phyloP scores from a whole-genome alignment of 148 eudicot genomes.

The Fagopyrum esculentum region DNA sequence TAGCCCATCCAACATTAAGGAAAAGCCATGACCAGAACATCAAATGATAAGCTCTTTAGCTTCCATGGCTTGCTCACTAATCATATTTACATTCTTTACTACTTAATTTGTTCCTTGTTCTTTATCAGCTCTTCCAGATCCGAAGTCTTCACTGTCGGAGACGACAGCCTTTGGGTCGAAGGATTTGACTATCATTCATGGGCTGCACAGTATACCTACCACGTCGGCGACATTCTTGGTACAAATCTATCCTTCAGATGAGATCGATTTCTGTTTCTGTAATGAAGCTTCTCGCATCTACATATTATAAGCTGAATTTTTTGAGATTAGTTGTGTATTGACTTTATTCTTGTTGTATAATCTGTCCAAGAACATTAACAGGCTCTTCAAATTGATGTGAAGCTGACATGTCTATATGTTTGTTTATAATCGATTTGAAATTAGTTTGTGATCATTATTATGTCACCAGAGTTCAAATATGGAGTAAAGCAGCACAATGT shows the following conservation, averaged over 20 bases:
- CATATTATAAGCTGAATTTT: background rate
- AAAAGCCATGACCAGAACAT: too few species aligned
- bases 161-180: conserved; percentile 30
- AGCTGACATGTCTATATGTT: background rate
- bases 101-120: conserved; percentile 13
- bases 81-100: background rate
- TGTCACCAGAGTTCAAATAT: conserved; percentile 36
- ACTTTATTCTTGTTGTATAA: background rate
- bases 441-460: background rate
- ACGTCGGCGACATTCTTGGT: conserved; percentile 50
- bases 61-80: background rate
- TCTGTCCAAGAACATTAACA: too few species aligned
- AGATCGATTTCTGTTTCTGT: background rate
- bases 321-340: too few species aligned
- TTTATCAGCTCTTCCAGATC: conserved; percentile 16
- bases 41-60: background rate
- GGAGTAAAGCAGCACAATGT: conserved; percentile 28
- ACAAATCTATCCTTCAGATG: conserved; percentile 10
- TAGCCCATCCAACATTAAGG: background rate
- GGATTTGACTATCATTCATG: conserved; percentile 29
- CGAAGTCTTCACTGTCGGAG: conserved; percentile 36
- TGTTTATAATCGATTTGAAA: too few species aligned
- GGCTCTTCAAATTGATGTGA: background rate
- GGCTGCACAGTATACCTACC: conserved; percentile 27
- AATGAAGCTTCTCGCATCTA: background rate